Evolutionary conservation across 169 alveolate genomes (phyloP).

Genomic region (Plasmodium cynomolgi): DNA sequence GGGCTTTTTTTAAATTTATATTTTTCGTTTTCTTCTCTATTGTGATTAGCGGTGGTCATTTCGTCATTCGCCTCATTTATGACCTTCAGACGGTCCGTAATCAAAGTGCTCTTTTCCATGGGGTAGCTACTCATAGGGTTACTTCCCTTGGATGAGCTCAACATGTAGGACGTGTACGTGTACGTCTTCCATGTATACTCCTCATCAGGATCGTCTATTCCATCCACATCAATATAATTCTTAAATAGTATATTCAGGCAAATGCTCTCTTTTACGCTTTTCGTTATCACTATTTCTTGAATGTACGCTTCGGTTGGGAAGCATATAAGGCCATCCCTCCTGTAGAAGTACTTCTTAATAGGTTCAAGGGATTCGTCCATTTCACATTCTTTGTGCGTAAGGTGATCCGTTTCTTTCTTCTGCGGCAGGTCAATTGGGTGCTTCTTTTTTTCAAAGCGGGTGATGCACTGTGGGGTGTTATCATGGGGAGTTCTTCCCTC

Average conservation of each 20-base stretch:
- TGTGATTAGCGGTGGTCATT: neutral
- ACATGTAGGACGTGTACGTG: slow-evolving; percentile 9
- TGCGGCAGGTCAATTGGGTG: neutral
- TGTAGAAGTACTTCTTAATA: slow-evolving; percentile 46
- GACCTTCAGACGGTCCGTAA: neutral
- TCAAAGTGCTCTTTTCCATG: neutral
- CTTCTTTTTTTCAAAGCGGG: neutral
- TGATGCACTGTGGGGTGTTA: neutral
- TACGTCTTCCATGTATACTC: neutral
- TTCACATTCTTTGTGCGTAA: neutral
- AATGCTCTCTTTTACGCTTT: slow-evolving; percentile 39
- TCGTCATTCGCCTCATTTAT: neutral
- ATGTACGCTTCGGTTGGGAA: slow-evolving; percentile 61
- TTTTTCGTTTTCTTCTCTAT: slow-evolving; percentile 8
- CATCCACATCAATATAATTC: slow-evolving; percentile 18
- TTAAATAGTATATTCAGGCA: slow-evolving; percentile 39
- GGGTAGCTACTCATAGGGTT: neutral
- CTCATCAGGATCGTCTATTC: neutral
- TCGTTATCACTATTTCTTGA: slow-evolving; percentile 54
- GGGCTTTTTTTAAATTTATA: neutral
- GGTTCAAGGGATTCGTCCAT: neutral
- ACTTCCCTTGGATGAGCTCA: neutral
- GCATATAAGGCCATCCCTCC: slow-evolving; percentile 12
- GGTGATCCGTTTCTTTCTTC: neutral
- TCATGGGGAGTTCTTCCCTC: neutral